phyloP scores from a whole-genome alignment of 805 yeast genomes.

The Yarrowia phangngaensis region DNA sequence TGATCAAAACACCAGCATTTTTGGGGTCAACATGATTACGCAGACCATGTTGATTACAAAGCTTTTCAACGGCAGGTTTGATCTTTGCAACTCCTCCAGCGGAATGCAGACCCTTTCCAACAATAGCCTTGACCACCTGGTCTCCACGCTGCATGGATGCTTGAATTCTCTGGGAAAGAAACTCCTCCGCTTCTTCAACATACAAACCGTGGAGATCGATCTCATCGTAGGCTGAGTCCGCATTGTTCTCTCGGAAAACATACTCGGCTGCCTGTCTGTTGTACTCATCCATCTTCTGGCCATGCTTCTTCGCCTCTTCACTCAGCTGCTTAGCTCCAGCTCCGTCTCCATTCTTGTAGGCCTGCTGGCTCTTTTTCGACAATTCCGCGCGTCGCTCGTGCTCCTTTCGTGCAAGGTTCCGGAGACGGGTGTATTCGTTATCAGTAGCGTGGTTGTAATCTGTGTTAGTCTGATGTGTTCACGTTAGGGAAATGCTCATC shows the following conservation, averaged over 20 bases:
- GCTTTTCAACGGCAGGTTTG: conserved; percentile 80
- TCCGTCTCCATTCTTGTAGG: conserved; percentile 72
- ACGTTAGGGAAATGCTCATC: background rate
- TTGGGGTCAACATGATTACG: conserved; percentile 59
- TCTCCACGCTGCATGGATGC: conserved; percentile 58
- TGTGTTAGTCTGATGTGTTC: conserved; percentile 28
- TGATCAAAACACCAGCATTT: conserved; percentile 76
- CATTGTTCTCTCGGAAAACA: conserved; percentile 81
- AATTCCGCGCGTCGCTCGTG: conserved; percentile 53
- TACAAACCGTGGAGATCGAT: conserved; percentile 90
- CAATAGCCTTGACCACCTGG: conserved; percentile 69
- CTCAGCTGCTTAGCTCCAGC: conserved; percentile 69
- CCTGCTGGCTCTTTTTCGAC: conserved; percentile 67
- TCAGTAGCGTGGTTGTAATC: conserved; percentile 44
- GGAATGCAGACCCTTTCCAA: conserved; percentile 90
- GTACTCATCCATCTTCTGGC: conserved; percentile 58
- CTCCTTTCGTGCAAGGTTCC: conserved; percentile 67
- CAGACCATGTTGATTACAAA: conserved; percentile 65
- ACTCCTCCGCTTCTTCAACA: conserved; percentile 80
- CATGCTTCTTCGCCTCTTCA: conserved; percentile 59
- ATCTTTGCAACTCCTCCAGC: conserved; percentile 76
- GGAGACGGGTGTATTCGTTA: conserved; percentile 51
- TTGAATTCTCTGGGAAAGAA: conserved; percentile 68
- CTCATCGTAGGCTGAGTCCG: conserved; percentile 79
- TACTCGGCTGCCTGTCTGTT: conserved; percentile 79